Percentiles rank a stretch among this genome's conserved stretches.
Conservation (phyloP, 331 rosid species). For the Erythrophleum ivorense region DNA sequence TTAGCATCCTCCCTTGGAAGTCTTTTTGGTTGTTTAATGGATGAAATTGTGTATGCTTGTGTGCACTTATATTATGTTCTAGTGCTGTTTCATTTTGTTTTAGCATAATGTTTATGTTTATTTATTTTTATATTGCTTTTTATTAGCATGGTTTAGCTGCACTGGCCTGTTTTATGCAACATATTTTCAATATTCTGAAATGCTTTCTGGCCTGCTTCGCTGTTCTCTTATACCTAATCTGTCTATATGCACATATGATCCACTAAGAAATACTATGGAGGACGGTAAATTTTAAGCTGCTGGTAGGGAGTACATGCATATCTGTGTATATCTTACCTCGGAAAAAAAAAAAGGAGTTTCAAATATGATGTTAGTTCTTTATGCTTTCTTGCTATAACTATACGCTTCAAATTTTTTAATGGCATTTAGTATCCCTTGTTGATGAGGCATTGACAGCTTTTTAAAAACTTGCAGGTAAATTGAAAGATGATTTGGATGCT, state of each 20-base stretch:
- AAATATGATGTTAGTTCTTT: background rate
- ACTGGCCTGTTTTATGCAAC: background rate
- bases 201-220: background rate
- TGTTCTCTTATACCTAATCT: background rate
- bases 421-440: background rate
- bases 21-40: background rate
- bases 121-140: background rate
- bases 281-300: background rate
- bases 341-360: background rate
- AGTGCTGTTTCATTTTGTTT: background rate
- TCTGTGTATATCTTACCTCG: background rate
- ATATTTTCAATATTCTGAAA: background rate
- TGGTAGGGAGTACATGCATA: background rate
- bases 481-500: conserved; percentile 49
- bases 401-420: conserved; percentile 1
- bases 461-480: conserved; percentile 44
- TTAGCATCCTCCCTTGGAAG: background rate
- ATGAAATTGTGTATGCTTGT: background rate
- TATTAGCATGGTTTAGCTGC: background rate
- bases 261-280: background rate
- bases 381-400: conserved; percentile 6
- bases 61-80: background rate
- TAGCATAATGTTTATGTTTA: background rate
- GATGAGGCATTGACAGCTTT: conserved; percentile 2
- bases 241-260: too few species aligned